Conservation (phyloP, 805 yeast genomes). For the Starmerella powellii region DNA sequence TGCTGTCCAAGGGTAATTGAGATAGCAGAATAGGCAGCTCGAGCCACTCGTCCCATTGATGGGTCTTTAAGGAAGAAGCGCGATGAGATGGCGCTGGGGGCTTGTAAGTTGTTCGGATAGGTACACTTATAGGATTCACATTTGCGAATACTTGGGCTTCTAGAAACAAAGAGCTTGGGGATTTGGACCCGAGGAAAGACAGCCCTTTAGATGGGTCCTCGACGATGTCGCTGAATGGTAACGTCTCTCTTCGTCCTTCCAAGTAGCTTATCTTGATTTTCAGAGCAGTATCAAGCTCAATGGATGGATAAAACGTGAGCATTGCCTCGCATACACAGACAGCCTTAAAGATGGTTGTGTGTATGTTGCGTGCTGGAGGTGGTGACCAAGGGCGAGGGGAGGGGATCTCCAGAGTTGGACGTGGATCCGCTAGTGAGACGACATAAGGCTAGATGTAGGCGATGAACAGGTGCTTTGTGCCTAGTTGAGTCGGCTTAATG, state of each 20-base stretch:
- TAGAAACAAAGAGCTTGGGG: constrained; percentile 28
- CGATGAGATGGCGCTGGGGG: constrained; percentile 27
- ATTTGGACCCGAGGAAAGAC: constrained; percentile 20
- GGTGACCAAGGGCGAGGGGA: no score
- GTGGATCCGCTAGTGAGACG: no score
- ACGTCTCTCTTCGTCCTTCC: constrained; percentile 35
- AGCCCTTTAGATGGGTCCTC: constrained; percentile 38
- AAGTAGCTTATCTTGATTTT: constrained; percentile 38
- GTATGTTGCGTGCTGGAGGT: neutral
- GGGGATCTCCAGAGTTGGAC: no score
- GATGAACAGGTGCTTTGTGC: no score
- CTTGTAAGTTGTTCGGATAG: constrained; percentile 40
- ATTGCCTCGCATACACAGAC: neutral
- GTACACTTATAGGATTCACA: constrained; percentile 38
- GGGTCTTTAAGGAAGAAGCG: constrained; percentile 19
- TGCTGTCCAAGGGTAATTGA: constrained; percentile 56
- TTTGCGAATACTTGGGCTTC: constrained; percentile 38
- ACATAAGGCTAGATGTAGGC: no score
- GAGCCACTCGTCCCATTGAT: constrained; percentile 63
- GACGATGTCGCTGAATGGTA: constrained; percentile 37
- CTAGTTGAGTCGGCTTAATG: no score
- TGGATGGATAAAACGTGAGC: constrained; percentile 44
- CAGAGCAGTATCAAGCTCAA: constrained; percentile 42
- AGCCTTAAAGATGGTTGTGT: neutral
- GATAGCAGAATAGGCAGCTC: constrained; percentile 57